These are phyloP conservation scores for Thermochaetoides thermophila DNA, from an alignment of 495 filamentous ascomycete genomes.

Conservation along the genomic window DNA sequence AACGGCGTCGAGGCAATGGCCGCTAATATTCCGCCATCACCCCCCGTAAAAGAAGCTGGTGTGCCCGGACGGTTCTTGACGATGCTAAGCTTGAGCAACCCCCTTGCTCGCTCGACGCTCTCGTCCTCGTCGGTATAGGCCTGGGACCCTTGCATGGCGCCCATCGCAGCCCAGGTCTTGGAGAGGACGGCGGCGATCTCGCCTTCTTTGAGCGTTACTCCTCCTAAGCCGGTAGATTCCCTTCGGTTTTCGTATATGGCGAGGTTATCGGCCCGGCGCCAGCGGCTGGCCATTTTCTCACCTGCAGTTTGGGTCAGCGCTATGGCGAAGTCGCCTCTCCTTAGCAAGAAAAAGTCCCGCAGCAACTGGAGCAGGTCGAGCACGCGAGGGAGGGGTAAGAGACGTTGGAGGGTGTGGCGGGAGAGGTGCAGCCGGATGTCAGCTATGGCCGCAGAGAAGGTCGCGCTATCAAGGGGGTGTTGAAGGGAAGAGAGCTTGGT, in stretches of 20 bases:
- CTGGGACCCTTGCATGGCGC: conserved; percentile 51
- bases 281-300: conserved; percentile 46
- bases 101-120: conserved; percentile 68
- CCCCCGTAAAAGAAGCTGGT: conserved; percentile 10
- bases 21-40: conserved; percentile 8
- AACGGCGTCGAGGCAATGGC: conserved; percentile 41
- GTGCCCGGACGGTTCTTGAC: conserved; percentile 26
- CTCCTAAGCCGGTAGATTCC: conserved; percentile 32
- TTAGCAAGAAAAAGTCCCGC: conserved; percentile 74
- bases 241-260: conserved; percentile 37
- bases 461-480: conserved; percentile 57
- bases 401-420: conserved; percentile 60
- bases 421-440: conserved; percentile 70
- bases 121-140: conserved; percentile 56
- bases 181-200: conserved; percentile 63
- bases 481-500: conserved; percentile 50
- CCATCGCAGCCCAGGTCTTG: conserved; percentile 62
- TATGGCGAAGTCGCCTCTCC: conserved; percentile 80
- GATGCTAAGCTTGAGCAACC: conserved; percentile 56
- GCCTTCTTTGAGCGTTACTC: conserved; percentile 66
- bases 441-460: conserved; percentile 53
- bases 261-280: conserved; percentile 38
- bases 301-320: conserved; percentile 75
- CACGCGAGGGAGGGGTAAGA: conserved; percentile 63
- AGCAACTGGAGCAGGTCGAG: conserved; percentile 63